Percentiles rank a stretch among this genome's conserved stretches.
Conservation (phyloP, 306 rosid species). For the Vigna angularis region DNA sequence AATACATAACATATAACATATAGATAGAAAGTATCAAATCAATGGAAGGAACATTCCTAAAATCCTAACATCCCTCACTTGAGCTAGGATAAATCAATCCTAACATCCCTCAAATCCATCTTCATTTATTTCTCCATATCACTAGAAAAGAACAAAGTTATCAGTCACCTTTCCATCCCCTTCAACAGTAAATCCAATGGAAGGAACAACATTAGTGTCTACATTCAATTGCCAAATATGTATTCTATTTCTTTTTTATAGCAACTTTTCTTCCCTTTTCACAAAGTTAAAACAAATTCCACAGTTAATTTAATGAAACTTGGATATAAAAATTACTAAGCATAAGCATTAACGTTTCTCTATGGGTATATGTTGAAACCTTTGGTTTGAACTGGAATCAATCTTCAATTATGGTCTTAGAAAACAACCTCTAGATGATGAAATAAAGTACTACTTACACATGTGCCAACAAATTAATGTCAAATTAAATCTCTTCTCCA, state of each 20-base stretch:
- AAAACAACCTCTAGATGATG: not conserved
- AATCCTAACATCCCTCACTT: too few species aligned
- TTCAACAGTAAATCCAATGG: too few species aligned
- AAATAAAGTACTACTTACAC: not conserved
- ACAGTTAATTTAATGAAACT: not conserved
- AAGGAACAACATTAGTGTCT: not conserved
- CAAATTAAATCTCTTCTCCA: constrained; percentile 42
- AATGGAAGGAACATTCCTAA: too few species aligned
- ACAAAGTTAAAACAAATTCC: constrained; percentile 19
- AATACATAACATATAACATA: too few species aligned
- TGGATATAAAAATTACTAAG: not conserved
- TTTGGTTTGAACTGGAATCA: constrained; percentile 25
- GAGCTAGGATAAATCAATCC: too few species aligned
- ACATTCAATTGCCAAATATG: not conserved
- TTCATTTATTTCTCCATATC: too few species aligned
- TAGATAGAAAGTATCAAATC: too few species aligned
- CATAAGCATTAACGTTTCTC: not conserved
- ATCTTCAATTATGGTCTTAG: not conserved
- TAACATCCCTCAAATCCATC: too few species aligned
- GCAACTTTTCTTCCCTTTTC: constrained; percentile 31
- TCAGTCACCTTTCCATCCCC: too few species aligned
- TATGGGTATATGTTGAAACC: not conserved
- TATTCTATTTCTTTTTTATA: not conserved
- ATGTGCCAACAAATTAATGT: constrained; percentile 39
- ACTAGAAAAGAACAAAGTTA: too few species aligned